phyloP scores from a whole-genome alignment of 225 moss, liverwort and hornwort species.

The Pseudoscleropodium purum region DNA sequence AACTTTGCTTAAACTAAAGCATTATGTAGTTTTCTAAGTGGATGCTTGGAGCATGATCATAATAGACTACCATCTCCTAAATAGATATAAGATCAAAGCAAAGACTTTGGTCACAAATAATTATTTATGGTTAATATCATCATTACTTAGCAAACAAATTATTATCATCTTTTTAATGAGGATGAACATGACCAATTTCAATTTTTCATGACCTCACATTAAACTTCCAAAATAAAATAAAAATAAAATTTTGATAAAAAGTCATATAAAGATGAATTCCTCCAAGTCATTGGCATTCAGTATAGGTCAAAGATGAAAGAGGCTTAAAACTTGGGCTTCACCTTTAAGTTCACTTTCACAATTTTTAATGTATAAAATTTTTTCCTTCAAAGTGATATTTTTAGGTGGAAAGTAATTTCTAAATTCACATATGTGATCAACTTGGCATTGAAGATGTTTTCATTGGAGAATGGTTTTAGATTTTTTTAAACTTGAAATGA shows the following conservation, averaged over 20 bases:
- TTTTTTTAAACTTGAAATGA: neutral
- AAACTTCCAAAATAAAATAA: neutral
- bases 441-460: neutral
- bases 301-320: neutral
- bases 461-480: neutral
- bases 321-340: neutral
- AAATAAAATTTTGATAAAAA: neutral
- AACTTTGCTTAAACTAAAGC: neutral
- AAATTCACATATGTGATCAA: neutral
- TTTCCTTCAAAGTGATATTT: neutral
- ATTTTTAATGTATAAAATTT: neutral
- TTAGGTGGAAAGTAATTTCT: neutral
- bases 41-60: neutral
- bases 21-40: neutral
- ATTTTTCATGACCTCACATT: neutral
- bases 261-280: neutral
- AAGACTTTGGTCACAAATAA: neutral
- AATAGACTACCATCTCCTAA: neutral
- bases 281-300: neutral
- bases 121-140: neutral
- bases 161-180: neutral
- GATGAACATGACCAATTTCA: neutral
- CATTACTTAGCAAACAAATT: too few species aligned
- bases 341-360: neutral
- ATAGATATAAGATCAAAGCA: neutral